Conservation (phyloP, 2,329 filamentous ascomycete genomes). For the Cercospora sp. region DNA sequence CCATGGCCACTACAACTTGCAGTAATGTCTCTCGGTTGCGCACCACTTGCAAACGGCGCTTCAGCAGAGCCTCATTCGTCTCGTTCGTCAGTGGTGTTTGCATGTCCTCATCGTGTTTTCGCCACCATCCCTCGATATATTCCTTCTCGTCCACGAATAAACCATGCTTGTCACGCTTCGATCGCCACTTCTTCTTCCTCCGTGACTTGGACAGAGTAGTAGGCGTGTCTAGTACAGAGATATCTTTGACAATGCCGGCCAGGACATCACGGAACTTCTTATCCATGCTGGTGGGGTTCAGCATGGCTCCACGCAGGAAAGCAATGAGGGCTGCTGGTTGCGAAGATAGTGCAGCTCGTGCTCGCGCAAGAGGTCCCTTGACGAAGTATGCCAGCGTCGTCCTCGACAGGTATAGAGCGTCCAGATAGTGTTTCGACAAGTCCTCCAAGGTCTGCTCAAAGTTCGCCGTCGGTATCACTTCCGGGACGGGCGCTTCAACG, state of each 20-base stretch:
- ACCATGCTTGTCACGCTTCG: conserved; percentile 67
- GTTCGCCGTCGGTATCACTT: neutral
- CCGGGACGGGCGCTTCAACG: neutral
- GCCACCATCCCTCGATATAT: conserved; percentile 70
- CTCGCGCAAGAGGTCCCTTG: conserved; percentile 75
- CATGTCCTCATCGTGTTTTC: conserved; percentile 51
- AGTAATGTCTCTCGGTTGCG: conserved; percentile 75
- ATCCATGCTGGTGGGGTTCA: conserved; percentile 60
- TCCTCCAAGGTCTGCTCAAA: conserved; percentile 32
- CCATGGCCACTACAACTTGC: conserved; percentile 76
- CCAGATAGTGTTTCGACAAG: conserved; percentile 42
- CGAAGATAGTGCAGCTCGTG: conserved; percentile 67
- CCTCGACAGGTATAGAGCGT: conserved; percentile 54
- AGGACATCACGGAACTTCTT: conserved; percentile 77
- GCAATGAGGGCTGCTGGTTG: conserved; percentile 64
- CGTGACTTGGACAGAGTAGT: conserved; percentile 35
- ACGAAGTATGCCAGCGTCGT: conserved; percentile 80
- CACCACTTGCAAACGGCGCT: conserved; percentile 63
- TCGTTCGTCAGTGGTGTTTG: conserved; percentile 43
- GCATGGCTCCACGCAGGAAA: conserved; percentile 58
- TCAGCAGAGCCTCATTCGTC: conserved; percentile 51
- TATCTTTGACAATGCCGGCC: conserved; percentile 62
- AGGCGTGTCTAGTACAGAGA: conserved; percentile 31
- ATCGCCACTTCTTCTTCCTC: conserved; percentile 60
- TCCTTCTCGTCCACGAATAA: conserved; percentile 67